Conservation (phyloP, 192 early-diverging fungal genomes). For the Rhizophagus clarus region DNA sequence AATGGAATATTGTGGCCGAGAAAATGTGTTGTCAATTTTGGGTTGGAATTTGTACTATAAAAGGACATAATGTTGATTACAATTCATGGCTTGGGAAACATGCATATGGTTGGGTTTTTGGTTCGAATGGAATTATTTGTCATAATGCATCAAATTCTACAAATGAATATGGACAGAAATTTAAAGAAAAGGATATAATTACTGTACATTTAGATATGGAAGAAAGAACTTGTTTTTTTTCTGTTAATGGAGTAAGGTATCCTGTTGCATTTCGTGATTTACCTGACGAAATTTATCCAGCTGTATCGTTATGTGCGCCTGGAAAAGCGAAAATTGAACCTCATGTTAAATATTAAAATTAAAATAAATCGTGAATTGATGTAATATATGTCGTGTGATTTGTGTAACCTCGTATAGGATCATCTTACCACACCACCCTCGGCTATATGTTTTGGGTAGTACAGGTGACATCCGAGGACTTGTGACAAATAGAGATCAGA, state of each 20-base stretch:
- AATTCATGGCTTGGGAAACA: not conserved
- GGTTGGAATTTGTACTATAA: not conserved
- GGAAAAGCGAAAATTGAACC: constrained; percentile 3
- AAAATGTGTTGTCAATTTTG: not conserved
- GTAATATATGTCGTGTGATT: too few species aligned
- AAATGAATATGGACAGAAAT: not conserved
- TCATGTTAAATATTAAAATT: not conserved
- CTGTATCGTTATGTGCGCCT: not conserved
- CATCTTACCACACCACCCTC: too few species aligned
- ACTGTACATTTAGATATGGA: constrained; percentile 27
- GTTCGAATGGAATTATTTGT: not conserved
- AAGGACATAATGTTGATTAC: not conserved
- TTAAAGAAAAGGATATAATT: not conserved
- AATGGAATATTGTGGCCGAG: constrained; percentile 16
- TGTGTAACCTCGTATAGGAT: too few species aligned
- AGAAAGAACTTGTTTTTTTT: constrained; percentile 16
- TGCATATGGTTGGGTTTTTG: not conserved
- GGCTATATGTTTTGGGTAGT: too few species aligned
- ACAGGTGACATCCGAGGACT: too few species aligned
- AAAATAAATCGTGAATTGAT: too few species aligned
- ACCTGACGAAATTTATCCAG: constrained; percentile 25
- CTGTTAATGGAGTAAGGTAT: not conserved
- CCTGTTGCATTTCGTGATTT: constrained; percentile 6
- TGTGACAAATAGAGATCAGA: too few species aligned
- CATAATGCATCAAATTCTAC: not conserved